phyloP scores from a whole-genome alignment of 2,329 filamentous ascomycete genomes.

The Leptographium lundbergii region DNA sequence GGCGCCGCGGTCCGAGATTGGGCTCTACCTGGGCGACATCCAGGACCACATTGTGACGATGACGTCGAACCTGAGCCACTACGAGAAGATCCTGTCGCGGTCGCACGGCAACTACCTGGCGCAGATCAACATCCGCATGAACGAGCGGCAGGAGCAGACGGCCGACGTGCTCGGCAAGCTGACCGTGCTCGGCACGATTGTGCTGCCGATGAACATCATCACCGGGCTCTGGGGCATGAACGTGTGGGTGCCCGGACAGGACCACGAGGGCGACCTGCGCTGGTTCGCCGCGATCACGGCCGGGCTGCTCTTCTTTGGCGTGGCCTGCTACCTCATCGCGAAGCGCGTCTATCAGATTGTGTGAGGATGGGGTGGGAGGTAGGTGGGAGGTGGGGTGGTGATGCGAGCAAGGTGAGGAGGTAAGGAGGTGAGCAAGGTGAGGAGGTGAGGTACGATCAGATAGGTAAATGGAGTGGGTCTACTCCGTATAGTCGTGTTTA shows the following conservation, averaged over 20 bases:
- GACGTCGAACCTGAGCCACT: slow-evolving; percentile 91
- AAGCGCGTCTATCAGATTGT: slow-evolving; percentile 77
- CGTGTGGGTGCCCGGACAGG: slow-evolving; percentile 87
- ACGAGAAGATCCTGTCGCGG: slow-evolving; percentile 85
- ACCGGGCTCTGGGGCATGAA: slow-evolving; percentile 99
- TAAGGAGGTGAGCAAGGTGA: neutral
- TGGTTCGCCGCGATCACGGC: slow-evolving; percentile 70
- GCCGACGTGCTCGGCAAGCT: slow-evolving; percentile 89
- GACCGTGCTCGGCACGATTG: slow-evolving; percentile 91
- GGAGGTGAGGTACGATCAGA: neutral
- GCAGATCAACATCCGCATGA: slow-evolving; percentile 98
- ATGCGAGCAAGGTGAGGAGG: neutral
- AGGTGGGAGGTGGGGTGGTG: neutral
- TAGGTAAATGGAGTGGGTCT: neutral
- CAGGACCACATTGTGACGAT: slow-evolving; percentile 99
- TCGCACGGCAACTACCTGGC: slow-evolving; percentile 97
- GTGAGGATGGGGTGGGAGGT: slow-evolving; percentile 18
- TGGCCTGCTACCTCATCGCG: slow-evolving; percentile 67
- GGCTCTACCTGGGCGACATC: slow-evolving; percentile 94
- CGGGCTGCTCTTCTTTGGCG: slow-evolving; percentile 64
- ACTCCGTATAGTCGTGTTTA: no score
- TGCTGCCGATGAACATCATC: slow-evolving; percentile 97
- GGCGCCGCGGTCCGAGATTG: slow-evolving; percentile 87
- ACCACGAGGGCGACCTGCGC: slow-evolving; percentile 57
- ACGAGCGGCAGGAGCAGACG: slow-evolving; percentile 91